phyloP scores from a whole-genome alignment of 129 eudicot species.

The Pittosporum tobira region DNA sequence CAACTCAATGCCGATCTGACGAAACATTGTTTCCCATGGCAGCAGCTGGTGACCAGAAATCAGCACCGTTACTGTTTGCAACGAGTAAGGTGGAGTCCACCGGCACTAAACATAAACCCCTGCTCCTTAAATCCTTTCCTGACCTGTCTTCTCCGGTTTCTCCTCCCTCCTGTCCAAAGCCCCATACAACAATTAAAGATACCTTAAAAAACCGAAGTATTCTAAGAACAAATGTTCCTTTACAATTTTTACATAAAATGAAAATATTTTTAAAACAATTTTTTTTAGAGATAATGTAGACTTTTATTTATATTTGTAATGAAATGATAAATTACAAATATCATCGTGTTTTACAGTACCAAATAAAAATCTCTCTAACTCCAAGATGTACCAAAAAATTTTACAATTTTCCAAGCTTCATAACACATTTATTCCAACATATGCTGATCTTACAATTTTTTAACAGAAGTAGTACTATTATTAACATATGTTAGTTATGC shows the following conservation, averaged over 20 bases:
- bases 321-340: no score
- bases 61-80: constrained; percentile 69
- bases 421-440: neutral
- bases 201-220: neutral
- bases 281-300: no score
- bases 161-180: constrained; percentile 22
- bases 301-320: no score
- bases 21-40: constrained; percentile 2
- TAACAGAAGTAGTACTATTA: no score
- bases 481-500: neutral
- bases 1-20: neutral
- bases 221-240: no score
- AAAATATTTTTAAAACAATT: no score
- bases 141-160: constrained; percentile 13
- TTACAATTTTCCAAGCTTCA: no score
- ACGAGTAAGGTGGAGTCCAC: constrained; percentile 49
- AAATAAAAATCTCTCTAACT: neutral
- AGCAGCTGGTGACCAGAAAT: constrained; percentile 71
- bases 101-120: constrained; percentile 71
- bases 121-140: constrained; percentile 37
- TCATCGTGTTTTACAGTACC: neutral
- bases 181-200: neutral
- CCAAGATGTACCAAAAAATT: no score
- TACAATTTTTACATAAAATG: no score
- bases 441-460: neutral